Evolutionary conservation across 306 rosid genomes (phyloP).

Genomic region (Medicago lupulina): DNA sequence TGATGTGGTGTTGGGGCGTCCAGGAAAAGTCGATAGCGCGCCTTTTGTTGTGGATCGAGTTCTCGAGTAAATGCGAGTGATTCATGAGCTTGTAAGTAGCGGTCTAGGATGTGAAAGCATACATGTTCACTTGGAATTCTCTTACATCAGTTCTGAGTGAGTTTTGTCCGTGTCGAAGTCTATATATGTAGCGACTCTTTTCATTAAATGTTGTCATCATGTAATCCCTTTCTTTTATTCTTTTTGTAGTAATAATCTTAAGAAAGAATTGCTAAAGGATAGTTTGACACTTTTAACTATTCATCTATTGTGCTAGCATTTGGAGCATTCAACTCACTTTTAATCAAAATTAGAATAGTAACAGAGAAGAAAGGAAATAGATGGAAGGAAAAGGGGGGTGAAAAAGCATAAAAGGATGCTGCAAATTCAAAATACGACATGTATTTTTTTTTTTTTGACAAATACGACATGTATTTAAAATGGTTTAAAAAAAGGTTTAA

Average conservation of each 20-base stretch:
- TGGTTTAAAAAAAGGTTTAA: too few relatives aligned
- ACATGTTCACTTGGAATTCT: conserved; percentile 24
- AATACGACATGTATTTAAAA: too few relatives aligned
- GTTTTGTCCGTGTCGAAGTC: not conserved
- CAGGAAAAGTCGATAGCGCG: conserved; percentile 52
- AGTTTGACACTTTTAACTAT: not conserved
- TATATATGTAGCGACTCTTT: conserved; percentile 9
- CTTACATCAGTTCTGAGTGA: conserved; percentile 1
- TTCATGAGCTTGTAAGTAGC: not conserved
- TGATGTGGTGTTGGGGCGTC: conserved; percentile 69
- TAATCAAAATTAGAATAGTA: too few relatives aligned
- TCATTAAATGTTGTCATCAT: not conserved
- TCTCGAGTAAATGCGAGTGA: conserved; percentile 19
- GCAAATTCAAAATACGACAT: too few relatives aligned
- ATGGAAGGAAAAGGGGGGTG: too few relatives aligned
- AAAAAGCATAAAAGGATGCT: too few relatives aligned
- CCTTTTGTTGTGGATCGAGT: conserved; percentile 58
- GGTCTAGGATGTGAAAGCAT: conserved; percentile 8
- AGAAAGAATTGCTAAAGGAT: conserved; percentile 12
- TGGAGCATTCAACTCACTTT: not conserved
- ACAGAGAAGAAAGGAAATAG: too few relatives aligned
- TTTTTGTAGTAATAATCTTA: not conserved
- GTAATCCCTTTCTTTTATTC: not conserved
- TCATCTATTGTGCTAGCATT: not conserved
- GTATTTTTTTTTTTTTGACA: too few relatives aligned